phyloP scores from a whole-genome alignment of 2,329 filamentous ascomycete genomes.

The Penicillium sp. region DNA sequence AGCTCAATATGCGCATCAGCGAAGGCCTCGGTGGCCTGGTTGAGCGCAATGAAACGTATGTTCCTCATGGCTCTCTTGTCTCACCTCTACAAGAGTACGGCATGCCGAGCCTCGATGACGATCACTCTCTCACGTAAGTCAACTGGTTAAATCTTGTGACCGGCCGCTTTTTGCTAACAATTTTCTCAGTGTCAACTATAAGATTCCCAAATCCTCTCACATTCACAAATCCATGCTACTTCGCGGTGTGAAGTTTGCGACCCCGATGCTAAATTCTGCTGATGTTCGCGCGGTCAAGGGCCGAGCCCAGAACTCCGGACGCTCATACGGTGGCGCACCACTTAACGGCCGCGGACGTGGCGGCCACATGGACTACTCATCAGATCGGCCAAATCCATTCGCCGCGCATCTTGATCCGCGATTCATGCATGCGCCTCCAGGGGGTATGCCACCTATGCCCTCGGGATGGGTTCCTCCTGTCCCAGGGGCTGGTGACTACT shows the following conservation, averaged over 20 bases:
- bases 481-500: slow-evolving; percentile 37
- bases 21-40: slow-evolving; percentile 79
- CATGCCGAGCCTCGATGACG: slow-evolving; percentile 79
- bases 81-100: slow-evolving; percentile 74
- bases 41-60: slow-evolving; percentile 78
- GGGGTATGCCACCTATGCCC: slow-evolving; percentile 38
- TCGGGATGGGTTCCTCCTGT: slow-evolving; percentile 41
- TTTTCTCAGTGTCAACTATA: slow-evolving; percentile 73
- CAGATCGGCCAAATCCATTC: slow-evolving; percentile 50
- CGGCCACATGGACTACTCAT: slow-evolving; percentile 60
- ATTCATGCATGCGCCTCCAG: slow-evolving; percentile 42
- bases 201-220: slow-evolving; percentile 72
- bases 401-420: slow-evolving; percentile 53
- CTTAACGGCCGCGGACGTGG: slow-evolving; percentile 55
- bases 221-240: slow-evolving; percentile 94
- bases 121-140: slow-evolving; percentile 80
- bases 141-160: slow-evolving; percentile 8
- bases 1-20: slow-evolving; percentile 73
- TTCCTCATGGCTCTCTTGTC: slow-evolving; percentile 78
- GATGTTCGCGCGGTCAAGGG: slow-evolving; percentile 75
- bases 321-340: slow-evolving; percentile 70
- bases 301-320: slow-evolving; percentile 67
- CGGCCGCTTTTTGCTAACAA: slow-evolving; percentile 31
- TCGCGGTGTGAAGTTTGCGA: slow-evolving; percentile 74
- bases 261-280: slow-evolving; percentile 70